A percentile compares a stretch with the other conserved stretches of the same genome.
phyloP scores from a whole-genome alignment of 1,284 basidiomycete species.

The Tylopilus sp. region DNA sequence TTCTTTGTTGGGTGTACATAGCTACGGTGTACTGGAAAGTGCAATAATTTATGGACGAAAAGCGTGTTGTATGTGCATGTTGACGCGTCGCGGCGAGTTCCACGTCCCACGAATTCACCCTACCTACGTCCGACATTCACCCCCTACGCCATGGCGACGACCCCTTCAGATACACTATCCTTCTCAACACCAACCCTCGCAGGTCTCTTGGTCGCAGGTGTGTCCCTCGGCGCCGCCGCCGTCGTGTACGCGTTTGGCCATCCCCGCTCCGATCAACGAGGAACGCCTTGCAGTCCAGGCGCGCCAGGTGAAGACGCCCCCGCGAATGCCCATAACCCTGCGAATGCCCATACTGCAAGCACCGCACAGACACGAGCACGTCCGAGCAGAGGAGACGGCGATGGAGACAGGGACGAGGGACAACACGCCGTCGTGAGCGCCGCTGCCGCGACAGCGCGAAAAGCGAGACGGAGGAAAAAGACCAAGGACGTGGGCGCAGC shows the following conservation, averaged over 20 bases:
- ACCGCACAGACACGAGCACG: too few species aligned
- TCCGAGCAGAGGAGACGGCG: not conserved
- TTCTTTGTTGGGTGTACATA: not conserved
- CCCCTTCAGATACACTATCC: not conserved
- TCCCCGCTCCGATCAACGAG: too few species aligned
- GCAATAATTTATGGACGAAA: not conserved
- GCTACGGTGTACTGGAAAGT: not conserved
- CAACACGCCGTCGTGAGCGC: not conserved
- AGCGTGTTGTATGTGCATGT: slow-evolving; percentile 23
- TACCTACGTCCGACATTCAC: too few species aligned
- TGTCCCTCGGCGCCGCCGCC: slow-evolving; percentile 13
- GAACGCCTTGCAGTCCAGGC: too few species aligned
- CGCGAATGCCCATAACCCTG: not conserved
- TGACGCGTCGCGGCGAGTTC: slow-evolving; percentile 17
- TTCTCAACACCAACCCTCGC: slow-evolving; percentile 4
- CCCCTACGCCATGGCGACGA: slow-evolving; percentile 7
- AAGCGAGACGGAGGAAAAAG: not conserved
- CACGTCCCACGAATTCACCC: not conserved
- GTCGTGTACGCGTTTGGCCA: slow-evolving; percentile 11
- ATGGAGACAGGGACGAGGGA: not conserved
- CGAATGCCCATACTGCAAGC: too few species aligned
- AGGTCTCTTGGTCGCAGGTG: slow-evolving; percentile 15
- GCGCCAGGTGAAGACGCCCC: not conserved
- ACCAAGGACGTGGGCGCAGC: slow-evolving; percentile 35
- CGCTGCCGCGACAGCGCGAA: not conserved